Evolutionary conservation across 2,329 filamentous ascomycete species (phyloP), one percentile per base, ranked within the genome.

Genomic region (Dothidotthia symphoricarpi): DNA sequence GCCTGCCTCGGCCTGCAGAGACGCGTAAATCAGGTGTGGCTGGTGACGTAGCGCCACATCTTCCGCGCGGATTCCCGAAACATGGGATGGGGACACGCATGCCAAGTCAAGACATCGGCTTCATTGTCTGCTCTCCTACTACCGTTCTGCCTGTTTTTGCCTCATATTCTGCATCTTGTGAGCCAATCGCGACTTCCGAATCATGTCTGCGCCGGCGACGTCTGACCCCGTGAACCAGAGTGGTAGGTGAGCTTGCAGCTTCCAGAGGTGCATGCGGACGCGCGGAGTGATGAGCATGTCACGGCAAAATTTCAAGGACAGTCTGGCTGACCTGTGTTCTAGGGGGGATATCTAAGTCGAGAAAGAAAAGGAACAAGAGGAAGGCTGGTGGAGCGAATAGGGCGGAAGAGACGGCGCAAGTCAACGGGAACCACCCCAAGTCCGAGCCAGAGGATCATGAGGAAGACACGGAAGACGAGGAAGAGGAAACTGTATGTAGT

Each of bases 321-420:
- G 16, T 13, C 6, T 31, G n/a, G 41, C 59, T 64, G 37, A 63
- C 51, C 13, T 12, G 24, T 5, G 31, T 28, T 14, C 16, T 22
- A 22, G 2, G 33, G 16, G 42, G 54, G 22, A 34, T 55, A 3
- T 59, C 61, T 11, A 68, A 67, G 39, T 65, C 59, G 24, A 66
- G 65, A 34, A 68, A 67, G 54, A 68, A 66, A 59, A 66, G 62
- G 56, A 67, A 61, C 31, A 67, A 66, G 57, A 68, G 65, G 57
- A 68, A 67, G 51, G 50, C 35, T 7, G 45, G 42, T 19, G 48
- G 34, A 33, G 50, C 43, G 28, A 54, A 47, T 22, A 58, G 60
- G 41, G 39, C 43, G 13, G 60, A 63, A 15, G 62, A 63, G 30
- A 31, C 37, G 13, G 47, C 44, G 30, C 56, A 49, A 47, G 49